phyloP scores from a whole-genome alignment of 306 rosid genomes.

The Mucuna pruriens region DNA sequence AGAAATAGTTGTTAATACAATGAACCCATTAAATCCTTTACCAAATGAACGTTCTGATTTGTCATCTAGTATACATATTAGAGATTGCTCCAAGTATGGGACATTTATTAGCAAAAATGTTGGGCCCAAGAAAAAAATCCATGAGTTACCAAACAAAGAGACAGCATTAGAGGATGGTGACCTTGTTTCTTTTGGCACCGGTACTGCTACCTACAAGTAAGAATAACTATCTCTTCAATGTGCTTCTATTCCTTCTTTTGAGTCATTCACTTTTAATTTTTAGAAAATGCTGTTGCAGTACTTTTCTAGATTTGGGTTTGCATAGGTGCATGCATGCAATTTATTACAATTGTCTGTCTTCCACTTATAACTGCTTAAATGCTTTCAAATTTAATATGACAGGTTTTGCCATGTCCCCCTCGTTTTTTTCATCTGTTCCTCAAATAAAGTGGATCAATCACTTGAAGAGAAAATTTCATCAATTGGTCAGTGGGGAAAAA shows the following conservation, averaged over 20 bases:
- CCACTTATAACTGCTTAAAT: constrained; percentile 12
- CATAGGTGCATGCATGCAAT: neutral
- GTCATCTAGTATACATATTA: constrained; percentile 49
- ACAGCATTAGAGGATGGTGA: constrained; percentile 68
- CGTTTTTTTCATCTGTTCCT: constrained; percentile 55
- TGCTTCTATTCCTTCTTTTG: constrained; percentile 28
- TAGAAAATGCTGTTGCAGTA: neutral
- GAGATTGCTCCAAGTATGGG: constrained; percentile 93
- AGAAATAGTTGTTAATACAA: constrained; percentile 72
- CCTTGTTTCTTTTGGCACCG: constrained; percentile 88
- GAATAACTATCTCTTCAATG: constrained; percentile 19
- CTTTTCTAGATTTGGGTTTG: constrained; percentile 29
- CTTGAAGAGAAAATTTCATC: constrained; percentile 71
- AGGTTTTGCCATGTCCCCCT: constrained; percentile 85
- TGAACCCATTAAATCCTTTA: constrained; percentile 51
- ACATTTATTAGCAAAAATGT: constrained; percentile 65
- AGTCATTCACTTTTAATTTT: constrained; percentile 14
- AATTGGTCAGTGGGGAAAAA: constrained; percentile 68
- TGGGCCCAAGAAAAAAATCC: constrained; percentile 66
- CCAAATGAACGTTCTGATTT: constrained; percentile 38
- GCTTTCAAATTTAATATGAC: constrained; percentile 44
- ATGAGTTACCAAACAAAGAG: constrained; percentile 81
- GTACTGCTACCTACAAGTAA: constrained; percentile 85
- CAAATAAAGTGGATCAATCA: constrained; percentile 53
- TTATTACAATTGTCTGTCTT: constrained; percentile 17